phyloP scores from a whole-genome alignment of 192 early-diverging fungal genomes.

The Borealophlyctis nickersoniae region DNA sequence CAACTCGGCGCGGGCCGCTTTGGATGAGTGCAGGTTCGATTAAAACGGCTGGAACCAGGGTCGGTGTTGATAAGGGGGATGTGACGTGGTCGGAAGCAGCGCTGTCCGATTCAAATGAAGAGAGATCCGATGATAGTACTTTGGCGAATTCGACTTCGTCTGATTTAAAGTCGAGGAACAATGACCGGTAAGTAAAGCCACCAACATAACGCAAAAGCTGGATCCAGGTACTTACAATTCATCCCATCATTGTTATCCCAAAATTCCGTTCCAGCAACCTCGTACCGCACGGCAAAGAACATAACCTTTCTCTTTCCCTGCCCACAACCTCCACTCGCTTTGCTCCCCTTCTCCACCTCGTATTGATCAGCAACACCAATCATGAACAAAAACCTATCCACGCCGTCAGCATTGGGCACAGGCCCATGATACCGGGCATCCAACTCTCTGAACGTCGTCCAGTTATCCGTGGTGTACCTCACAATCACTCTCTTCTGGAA shows the following conservation, averaged over 20 bases:
- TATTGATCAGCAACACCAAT: slow-evolving; percentile 67
- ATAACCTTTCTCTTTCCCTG: slow-evolving; percentile 2
- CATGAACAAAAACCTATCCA: slow-evolving; percentile 73
- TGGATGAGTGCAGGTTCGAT: no score
- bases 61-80: no score
- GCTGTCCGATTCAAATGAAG: no score
- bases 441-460: slow-evolving; percentile 69
- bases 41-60: no score
- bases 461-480: slow-evolving; percentile 78
- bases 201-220: no score
- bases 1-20: no score
- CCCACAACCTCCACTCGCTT: neutral
- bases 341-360: no score
- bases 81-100: no score
- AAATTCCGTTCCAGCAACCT: slow-evolving; percentile 67
- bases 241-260: slow-evolving; percentile 94
- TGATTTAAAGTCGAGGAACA: no score
- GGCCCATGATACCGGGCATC: slow-evolving; percentile 48
- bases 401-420: slow-evolving; percentile 38
- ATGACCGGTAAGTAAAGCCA: no score
- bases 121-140: no score
- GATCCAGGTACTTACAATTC: no score
- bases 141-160: neutral
- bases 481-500: slow-evolving; percentile 78
- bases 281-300: slow-evolving; percentile 53